Percentiles rank a stretch among this genome's conserved stretches.
These are phyloP conservation scores for Apiosordaria backusii DNA, from an alignment of 495 filamentous ascomycete genomes.

Conservation along the genomic window DNA sequence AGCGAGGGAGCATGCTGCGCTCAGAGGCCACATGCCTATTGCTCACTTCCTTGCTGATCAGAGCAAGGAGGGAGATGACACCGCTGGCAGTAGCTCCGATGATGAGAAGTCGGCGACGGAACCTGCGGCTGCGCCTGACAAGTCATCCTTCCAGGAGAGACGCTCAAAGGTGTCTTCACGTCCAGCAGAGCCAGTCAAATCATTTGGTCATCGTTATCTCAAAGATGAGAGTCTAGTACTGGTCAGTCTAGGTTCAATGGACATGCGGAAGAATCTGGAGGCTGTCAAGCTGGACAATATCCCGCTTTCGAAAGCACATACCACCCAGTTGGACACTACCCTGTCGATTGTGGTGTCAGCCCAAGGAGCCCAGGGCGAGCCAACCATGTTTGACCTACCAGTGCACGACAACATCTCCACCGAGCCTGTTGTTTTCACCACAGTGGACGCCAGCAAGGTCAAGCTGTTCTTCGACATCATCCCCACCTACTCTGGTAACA, in stretches of 20 bases:
- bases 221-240: conserved; percentile 84
- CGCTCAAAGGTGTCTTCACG: conserved; percentile 42
- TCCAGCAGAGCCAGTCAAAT: conserved; percentile 73
- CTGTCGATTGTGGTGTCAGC: conserved; percentile 91
- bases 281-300: conserved; percentile 88
- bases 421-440: conserved; percentile 84
- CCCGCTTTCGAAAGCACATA: conserved; percentile 79
- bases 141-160: conserved; percentile 49
- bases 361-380: conserved; percentile 77
- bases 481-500: conserved; percentile 91
- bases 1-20: conserved; percentile 84
- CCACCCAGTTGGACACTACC: conserved; percentile 89
- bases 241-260: conserved; percentile 91
- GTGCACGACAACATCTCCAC: conserved; percentile 91
- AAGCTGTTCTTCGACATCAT: conserved; percentile 93
- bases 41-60: conserved; percentile 58
- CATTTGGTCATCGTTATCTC: conserved; percentile 94
- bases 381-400: conserved; percentile 84
- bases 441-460: conserved; percentile 72
- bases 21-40: conserved; percentile 81
- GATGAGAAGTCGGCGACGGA: conserved; percentile 37
- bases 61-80: conserved; percentile 29
- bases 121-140: conserved; percentile 44
- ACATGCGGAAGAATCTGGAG: conserved; percentile 73
- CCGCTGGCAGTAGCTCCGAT: conserved; percentile 22